A percentile compares a stretch with the other conserved stretches of the same genome.
Evolutionary conservation across 2,329 filamentous ascomycete species (phyloP).

Genomic region (Tolypocladium guangdongense): DNA sequence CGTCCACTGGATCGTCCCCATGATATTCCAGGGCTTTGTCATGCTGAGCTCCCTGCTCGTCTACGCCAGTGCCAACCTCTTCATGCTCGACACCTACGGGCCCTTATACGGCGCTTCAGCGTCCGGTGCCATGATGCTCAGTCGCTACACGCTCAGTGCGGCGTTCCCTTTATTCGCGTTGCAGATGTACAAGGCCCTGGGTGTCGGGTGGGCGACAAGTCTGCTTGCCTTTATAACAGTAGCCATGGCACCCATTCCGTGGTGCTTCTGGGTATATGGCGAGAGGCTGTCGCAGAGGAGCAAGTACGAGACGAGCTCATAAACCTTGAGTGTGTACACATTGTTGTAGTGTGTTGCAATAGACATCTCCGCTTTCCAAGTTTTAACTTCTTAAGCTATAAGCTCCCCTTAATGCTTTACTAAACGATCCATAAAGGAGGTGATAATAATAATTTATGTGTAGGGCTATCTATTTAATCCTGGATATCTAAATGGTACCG

Average conservation of each 20-base stretch:
- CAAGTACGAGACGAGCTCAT: slow-evolving; percentile 15
- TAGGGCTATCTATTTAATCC: too few relatives aligned
- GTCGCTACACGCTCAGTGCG: slow-evolving; percentile 43
- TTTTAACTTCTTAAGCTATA: not conserved
- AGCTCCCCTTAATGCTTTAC: too few relatives aligned
- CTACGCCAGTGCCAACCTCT: slow-evolving; percentile 15
- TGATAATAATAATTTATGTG: too few relatives aligned
- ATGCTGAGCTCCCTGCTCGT: slow-evolving; percentile 16
- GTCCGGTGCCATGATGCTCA: slow-evolving; percentile 15
- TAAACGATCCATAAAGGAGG: too few relatives aligned
- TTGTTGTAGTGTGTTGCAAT: not conserved
- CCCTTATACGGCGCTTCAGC: slow-evolving; percentile 16
- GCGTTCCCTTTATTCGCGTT: slow-evolving; percentile 37
- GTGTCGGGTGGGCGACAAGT: slow-evolving; percentile 33
- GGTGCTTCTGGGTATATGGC: slow-evolving; percentile 15
- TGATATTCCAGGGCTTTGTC: slow-evolving; percentile 13
- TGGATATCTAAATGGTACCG: too few relatives aligned
- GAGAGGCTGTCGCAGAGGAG: slow-evolving; percentile 12
- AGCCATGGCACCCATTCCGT: slow-evolving; percentile 24
- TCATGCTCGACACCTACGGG: slow-evolving; percentile 17
- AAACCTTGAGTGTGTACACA: not conserved
- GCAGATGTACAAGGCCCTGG: slow-evolving; percentile 27
- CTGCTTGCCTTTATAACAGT: slow-evolving; percentile 28
- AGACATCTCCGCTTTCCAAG: not conserved
- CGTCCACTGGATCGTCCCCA: slow-evolving; percentile 13